These are phyloP conservation scores for Cercospora sp. DNA, from an alignment of 2,329 filamentous ascomycete genomes.

Conservation along the genomic window DNA sequence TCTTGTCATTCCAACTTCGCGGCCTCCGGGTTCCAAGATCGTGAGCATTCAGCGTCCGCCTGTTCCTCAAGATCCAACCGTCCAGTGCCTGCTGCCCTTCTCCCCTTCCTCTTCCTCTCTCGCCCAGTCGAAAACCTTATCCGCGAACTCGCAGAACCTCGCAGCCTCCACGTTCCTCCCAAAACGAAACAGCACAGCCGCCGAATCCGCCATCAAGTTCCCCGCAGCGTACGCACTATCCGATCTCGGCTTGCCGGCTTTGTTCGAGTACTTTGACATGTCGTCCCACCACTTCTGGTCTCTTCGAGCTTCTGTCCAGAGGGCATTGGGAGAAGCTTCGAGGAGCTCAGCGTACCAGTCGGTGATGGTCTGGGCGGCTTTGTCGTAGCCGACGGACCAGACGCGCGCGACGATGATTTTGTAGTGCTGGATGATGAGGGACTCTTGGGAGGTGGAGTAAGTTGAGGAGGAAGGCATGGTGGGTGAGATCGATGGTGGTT, in stretches of 20 bases:
- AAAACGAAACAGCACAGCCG: constrained; percentile 17
- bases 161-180: constrained; percentile 22
- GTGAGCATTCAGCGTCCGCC: neutral
- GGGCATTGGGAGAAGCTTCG: neutral
- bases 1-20: neutral
- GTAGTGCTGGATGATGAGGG: constrained; percentile 14
- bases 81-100: neutral
- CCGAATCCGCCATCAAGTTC: constrained; percentile 16
- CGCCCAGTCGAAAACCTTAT: constrained; percentile 14
- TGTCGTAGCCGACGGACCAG: neutral
- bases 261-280: constrained; percentile 1
- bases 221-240: constrained; percentile 12
- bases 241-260: neutral
- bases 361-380: neutral
- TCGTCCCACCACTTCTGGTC: constrained; percentile 10
- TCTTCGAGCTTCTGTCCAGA: neutral
- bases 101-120: constrained; percentile 14
- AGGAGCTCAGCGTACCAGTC: constrained; percentile 12
- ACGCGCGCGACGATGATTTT: constrained; percentile 16
- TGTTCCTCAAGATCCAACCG: neutral
- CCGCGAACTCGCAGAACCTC: constrained; percentile 20
- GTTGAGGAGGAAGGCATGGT: constrained; percentile 24
- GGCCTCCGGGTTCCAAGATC: neutral
- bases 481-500: neutral
- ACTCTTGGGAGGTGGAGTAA: constrained; percentile 16